These are phyloP conservation scores for Amorphotheca resinae DNA, from an alignment of 495 filamentous ascomycete species.

Conservation along the genomic window DNA sequence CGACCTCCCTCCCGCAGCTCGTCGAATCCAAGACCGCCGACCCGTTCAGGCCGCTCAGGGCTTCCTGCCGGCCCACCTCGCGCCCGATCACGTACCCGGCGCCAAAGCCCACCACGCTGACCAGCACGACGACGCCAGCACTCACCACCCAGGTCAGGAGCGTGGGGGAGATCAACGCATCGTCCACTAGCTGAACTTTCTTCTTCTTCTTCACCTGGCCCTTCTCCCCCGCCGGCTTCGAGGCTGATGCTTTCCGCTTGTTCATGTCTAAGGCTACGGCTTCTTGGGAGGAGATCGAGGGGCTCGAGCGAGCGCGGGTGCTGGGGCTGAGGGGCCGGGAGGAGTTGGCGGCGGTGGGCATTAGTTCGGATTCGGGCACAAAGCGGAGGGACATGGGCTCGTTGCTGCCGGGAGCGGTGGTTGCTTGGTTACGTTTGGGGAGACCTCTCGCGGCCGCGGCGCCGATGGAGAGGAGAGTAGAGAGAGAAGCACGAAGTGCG, in stretches of 20 bases:
- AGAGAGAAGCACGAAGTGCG: constrained; percentile 80
- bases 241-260: constrained; percentile 40
- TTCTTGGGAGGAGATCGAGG: constrained; percentile 21
- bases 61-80: constrained; percentile 18
- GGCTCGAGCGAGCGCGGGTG: constrained; percentile 20
- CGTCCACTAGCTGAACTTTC: constrained; percentile 29
- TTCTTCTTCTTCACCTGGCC: constrained; percentile 36
- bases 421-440: constrained; percentile 44
- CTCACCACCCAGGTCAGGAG: constrained; percentile 84
- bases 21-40: neutral
- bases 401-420: constrained; percentile 21
- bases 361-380: constrained; percentile 63
- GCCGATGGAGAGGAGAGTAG: constrained; percentile 86
- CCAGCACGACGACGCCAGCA: constrained; percentile 83
- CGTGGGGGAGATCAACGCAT: constrained; percentile 46
- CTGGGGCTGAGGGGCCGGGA: constrained; percentile 17
- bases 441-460: constrained; percentile 69
- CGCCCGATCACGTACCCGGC: constrained; percentile 79
- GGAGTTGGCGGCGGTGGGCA: constrained; percentile 28
- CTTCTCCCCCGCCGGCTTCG: constrained; percentile 21
- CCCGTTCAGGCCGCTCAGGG: constrained; percentile 13
- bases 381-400: constrained; percentile 47
- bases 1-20: constrained; percentile 12
- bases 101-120: constrained; percentile 84
- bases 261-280: constrained; percentile 25